Percentiles rank a stretch among this genome's conserved stretches.
phyloP scores from a whole-genome alignment of 2,329 filamentous ascomycete genomes.

The Xylariales sp. region DNA sequence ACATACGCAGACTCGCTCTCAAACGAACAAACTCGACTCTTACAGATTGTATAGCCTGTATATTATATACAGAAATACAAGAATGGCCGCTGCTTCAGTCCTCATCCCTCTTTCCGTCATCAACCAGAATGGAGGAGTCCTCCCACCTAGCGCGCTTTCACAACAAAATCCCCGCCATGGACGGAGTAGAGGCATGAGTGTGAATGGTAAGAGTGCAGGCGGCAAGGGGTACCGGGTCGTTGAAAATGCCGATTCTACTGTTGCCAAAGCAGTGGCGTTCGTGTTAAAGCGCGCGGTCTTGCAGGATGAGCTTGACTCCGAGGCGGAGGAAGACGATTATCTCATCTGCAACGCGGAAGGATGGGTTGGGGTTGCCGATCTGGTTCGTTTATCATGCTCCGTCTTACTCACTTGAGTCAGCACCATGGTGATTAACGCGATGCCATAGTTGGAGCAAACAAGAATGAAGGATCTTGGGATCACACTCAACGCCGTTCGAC shows the following conservation, averaged over 20 bases:
- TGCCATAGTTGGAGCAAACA: constrained; percentile 51
- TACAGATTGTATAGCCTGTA: constrained; percentile 24
- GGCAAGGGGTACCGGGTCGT: constrained; percentile 56
- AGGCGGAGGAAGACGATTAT: constrained; percentile 46
- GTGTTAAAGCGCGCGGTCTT: constrained; percentile 55
- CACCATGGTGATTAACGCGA: constrained; percentile 20
- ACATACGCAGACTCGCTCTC: constrained; percentile 13
- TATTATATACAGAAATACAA: constrained; percentile 24
- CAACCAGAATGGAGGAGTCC: constrained; percentile 52
- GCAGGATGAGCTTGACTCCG: constrained; percentile 52
- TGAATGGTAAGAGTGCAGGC: constrained; percentile 47
- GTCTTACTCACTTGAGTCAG: background rate
- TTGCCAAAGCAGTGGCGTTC: constrained; percentile 57
- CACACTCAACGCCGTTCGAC: constrained; percentile 52
- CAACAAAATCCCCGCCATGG: constrained; percentile 53
- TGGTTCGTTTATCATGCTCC: constrained; percentile 49
- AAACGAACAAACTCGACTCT: constrained; percentile 9
- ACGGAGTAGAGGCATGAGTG: constrained; percentile 54
- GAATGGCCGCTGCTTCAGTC: constrained; percentile 52
- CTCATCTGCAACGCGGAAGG: constrained; percentile 54
- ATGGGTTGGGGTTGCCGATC: constrained; percentile 55
- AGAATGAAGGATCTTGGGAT: constrained; percentile 52
- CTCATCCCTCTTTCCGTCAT: constrained; percentile 52
- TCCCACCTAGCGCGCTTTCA: constrained; percentile 51
- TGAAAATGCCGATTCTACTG: constrained; percentile 54